Percentiles rank a stretch among this genome's conserved stretches.
phyloP scores from a whole-genome alignment of 2,329 filamentous ascomycete genomes.

The Pezicula carpinea region DNA sequence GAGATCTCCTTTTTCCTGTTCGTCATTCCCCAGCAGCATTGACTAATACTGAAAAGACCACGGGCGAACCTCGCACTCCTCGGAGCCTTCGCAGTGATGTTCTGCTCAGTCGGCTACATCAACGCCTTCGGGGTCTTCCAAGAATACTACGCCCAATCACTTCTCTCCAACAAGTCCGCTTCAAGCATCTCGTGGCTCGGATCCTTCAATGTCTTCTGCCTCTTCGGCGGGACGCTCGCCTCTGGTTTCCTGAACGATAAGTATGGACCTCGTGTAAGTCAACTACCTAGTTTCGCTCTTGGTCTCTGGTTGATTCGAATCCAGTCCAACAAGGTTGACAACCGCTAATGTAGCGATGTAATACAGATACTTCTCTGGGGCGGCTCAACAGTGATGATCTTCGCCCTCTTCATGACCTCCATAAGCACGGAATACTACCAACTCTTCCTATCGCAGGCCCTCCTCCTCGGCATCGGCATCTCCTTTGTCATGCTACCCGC shows the following conservation, averaged over 20 bases:
- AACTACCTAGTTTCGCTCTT: too few relatives aligned
- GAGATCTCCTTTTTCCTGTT: neutral
- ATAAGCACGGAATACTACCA: conserved; percentile 29
- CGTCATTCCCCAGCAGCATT: neutral
- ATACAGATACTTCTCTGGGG: conserved; percentile 12
- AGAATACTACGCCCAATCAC: conserved; percentile 24
- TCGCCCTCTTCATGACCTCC: conserved; percentile 27
- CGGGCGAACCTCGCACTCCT: conserved; percentile 8
- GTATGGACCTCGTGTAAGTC: conserved; percentile 22
- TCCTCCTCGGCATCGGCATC: conserved; percentile 16
- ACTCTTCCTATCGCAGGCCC: conserved; percentile 27
- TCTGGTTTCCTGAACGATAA: conserved; percentile 28
- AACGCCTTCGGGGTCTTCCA: conserved; percentile 33
- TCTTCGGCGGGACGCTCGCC: conserved; percentile 20
- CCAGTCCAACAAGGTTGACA: too few relatives aligned
- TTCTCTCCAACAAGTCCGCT: conserved; percentile 17
- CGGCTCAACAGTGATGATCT: conserved; percentile 17
- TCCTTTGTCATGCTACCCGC: conserved; percentile 23
- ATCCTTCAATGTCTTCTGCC: conserved; percentile 29
- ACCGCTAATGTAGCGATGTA: too few relatives aligned
- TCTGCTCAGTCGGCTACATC: conserved; percentile 29
- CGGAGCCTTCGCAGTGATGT: conserved; percentile 18
- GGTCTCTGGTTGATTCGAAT: too few relatives aligned
- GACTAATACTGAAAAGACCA: neutral
- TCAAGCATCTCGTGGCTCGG: conserved; percentile 32